phyloP scores from a whole-genome alignment of 768 basidiomycete genomes.

The Termitomyces sp. region DNA sequence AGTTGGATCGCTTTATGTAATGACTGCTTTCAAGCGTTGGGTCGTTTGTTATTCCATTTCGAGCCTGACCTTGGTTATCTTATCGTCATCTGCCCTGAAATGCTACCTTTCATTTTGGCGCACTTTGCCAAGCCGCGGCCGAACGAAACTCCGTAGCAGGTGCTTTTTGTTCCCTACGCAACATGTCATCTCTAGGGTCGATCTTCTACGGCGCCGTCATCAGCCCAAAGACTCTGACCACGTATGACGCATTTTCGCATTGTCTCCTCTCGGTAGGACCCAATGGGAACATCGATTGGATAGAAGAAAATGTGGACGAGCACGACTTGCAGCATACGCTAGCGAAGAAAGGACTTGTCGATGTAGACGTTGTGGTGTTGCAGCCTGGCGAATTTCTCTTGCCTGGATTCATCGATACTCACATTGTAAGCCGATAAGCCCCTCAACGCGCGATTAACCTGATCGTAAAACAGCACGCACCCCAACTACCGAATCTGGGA shows the following conservation, averaged over 20 bases:
- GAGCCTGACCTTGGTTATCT: no score
- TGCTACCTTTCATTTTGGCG: not conserved
- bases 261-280: conserved; percentile 50
- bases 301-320: conserved; percentile 51
- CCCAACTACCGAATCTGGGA: conserved; percentile 72
- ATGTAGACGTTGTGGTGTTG: conserved; percentile 37
- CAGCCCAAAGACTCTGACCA: conserved; percentile 39
- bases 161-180: not conserved
- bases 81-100: no score
- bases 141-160: conserved; percentile 10
- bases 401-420: conserved; percentile 90
- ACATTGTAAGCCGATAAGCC: conserved; percentile 55
- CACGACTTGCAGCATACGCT: conserved; percentile 44
- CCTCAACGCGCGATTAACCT: not conserved
- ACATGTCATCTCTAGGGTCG: conserved; percentile 5
- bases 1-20: no score
- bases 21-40: no score
- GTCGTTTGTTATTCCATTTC: no score
- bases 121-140: conserved; percentile 10
- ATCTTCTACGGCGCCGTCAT: conserved; percentile 52
- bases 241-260: conserved; percentile 40
- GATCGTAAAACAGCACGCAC: conserved; percentile 52
- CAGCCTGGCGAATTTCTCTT: conserved; percentile 63
- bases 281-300: conserved; percentile 58
- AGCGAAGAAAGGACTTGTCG: conserved; percentile 40